A percentile compares a stretch with the other conserved stretches of the same genome.
Conservation (phyloP, 106 monocot species). For the Gastrodia elata region DNA sequence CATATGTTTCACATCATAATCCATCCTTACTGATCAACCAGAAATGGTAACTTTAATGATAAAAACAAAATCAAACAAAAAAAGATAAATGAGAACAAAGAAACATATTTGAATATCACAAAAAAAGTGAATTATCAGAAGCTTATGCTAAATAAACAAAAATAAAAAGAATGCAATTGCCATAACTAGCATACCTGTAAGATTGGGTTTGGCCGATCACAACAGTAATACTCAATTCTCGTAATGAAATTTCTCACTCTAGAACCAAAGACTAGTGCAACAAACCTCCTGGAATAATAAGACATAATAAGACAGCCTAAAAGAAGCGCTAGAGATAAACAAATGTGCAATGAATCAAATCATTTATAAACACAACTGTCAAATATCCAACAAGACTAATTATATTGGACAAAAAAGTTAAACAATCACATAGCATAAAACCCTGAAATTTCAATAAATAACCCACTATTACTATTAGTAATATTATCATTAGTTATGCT, state of each 20-base stretch:
- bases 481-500: background rate
- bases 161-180: background rate
- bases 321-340: background rate
- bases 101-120: background rate
- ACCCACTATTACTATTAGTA: too few species aligned
- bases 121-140: background rate
- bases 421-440: background rate
- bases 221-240: conserved; percentile 68
- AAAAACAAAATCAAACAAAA: background rate
- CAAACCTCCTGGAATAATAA: conserved; percentile 48
- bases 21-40: too few species aligned
- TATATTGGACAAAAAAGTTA: background rate
- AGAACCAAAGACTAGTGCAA: conserved; percentile 46
- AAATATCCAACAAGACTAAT: background rate
- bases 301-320: conserved; percentile 1
- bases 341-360: background rate
- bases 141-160: background rate
- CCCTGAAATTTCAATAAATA: background rate
- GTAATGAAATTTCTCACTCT: conserved; percentile 54
- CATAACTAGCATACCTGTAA: conserved; percentile 47
- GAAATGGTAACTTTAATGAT: background rate
- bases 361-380: background rate
- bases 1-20: too few species aligned
- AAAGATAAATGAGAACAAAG: background rate
- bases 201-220: conserved; percentile 86